phyloP scores from a whole-genome alignment of 2,329 filamentous ascomycete species.

The Annulohypoxylon truncatum region DNA sequence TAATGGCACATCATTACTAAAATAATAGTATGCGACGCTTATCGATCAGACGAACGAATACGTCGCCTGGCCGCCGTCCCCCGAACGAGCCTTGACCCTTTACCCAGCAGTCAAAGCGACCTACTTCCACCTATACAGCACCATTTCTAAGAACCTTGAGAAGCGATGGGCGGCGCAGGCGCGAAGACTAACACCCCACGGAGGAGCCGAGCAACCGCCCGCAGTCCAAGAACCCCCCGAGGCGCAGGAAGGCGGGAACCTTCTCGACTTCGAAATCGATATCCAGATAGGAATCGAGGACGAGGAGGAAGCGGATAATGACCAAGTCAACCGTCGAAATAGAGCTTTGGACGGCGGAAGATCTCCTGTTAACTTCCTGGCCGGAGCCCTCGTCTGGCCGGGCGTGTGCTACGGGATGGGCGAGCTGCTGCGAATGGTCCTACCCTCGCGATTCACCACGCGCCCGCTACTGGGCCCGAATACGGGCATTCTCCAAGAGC shows the following conservation, averaged over 20 bases:
- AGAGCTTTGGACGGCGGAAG: conserved; percentile 27
- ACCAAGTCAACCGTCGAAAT: conserved; percentile 25
- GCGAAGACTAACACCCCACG: conserved; percentile 10
- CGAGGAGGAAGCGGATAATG: conserved; percentile 31
- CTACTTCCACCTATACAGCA: conserved; percentile 60
- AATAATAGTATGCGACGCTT: conserved; percentile 59
- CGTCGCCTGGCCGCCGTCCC: conserved; percentile 65
- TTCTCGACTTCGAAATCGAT: conserved; percentile 45
- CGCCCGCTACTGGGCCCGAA: conserved; percentile 48
- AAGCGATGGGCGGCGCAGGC: conserved; percentile 59
- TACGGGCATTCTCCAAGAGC: conserved; percentile 79
- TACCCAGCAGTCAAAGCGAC: conserved; percentile 58
- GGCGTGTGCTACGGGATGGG: conserved; percentile 83
- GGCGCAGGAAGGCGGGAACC: conserved; percentile 23
- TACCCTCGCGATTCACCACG: conserved; percentile 76
- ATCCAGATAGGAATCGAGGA: conserved; percentile 39
- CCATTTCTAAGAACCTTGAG: conserved; percentile 61
- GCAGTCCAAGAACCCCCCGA: neutral
- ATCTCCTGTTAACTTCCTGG: conserved; percentile 58
- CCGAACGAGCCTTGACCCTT: conserved; percentile 61
- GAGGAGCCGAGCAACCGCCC: neutral
- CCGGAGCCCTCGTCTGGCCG: conserved; percentile 78
- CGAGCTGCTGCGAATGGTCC: conserved; percentile 73
- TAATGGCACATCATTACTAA: conserved; percentile 4
- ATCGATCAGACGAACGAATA: conserved; percentile 60